These are phyloP conservation scores for Euphorbia pulcherrima DNA, from an alignment of 345 rosid species.

Conservation along the genomic window DNA sequence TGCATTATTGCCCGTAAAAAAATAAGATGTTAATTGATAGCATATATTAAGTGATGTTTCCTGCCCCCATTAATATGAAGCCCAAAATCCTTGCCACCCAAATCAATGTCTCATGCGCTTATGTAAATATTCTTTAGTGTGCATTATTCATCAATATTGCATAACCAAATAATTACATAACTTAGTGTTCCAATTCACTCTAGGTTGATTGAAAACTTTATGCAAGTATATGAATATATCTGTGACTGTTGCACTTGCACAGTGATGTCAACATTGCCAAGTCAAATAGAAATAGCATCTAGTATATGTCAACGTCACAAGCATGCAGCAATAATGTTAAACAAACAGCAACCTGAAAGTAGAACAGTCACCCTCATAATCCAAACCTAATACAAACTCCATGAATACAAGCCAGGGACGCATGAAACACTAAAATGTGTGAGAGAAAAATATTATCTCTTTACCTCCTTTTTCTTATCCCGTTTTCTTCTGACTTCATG, in stretches of 20 bases:
- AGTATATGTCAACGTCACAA: background rate
- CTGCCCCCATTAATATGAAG: background rate
- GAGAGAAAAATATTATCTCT: background rate
- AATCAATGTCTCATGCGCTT: background rate
- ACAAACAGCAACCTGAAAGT: background rate
- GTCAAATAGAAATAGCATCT: background rate
- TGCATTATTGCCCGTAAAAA: background rate
- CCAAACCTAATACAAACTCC: slow-evolving; percentile 1
- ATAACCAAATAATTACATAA: background rate
- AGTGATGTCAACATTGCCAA: background rate
- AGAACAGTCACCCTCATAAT: slow-evolving; percentile 1
- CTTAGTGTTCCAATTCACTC: background rate
- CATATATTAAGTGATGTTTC: background rate
- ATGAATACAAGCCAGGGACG: background rate
- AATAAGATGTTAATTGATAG: background rate
- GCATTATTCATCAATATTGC: background rate
- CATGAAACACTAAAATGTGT: background rate
- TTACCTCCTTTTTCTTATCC: slow-evolving; percentile 78
- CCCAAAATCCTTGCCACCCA: slow-evolving; percentile 1
- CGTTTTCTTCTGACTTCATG: slow-evolving; percentile 84
- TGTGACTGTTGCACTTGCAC: background rate
- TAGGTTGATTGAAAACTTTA: background rate
- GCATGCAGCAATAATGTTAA: background rate
- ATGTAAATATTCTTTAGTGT: background rate
- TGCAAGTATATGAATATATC: background rate